A percentile compares a stretch with the other conserved stretches of the same genome.
Conservation (phyloP, 768 basidiomycete genomes). For the Amanita fuliginea region DNA sequence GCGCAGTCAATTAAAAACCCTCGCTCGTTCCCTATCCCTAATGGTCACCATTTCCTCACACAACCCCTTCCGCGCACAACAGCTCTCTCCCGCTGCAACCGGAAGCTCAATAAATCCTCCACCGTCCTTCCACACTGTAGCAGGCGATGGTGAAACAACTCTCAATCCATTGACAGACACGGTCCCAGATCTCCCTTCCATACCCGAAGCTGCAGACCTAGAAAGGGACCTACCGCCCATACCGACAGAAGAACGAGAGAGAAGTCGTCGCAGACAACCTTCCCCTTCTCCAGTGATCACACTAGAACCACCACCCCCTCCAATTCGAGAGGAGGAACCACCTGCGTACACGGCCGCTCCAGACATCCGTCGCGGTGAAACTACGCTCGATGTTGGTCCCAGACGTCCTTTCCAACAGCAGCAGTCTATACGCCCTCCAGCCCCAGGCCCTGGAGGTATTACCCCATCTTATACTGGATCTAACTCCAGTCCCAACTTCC, state of each 20-base stretch:
- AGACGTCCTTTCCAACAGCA: conserved; percentile 45
- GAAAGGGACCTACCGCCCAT: conserved; percentile 6
- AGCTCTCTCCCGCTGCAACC: conserved; percentile 17
- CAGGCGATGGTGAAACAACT: not conserved
- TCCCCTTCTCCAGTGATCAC: conserved; percentile 5
- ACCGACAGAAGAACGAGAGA: not conserved
- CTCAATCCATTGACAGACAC: not conserved
- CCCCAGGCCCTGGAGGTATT: not conserved
- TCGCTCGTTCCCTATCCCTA: too few species aligned
- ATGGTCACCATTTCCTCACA: conserved; percentile 5
- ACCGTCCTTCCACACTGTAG: conserved; percentile 1
- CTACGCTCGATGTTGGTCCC: conserved; percentile 54
- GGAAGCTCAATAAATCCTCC: conserved; percentile 10
- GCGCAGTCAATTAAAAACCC: too few species aligned
- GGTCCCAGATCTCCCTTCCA: not conserved
- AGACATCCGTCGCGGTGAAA: conserved; percentile 44
- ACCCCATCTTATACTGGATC: not conserved
- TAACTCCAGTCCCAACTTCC: not conserved
- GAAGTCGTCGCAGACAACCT: not conserved
- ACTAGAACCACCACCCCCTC: not conserved
- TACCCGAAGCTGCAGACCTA: not conserved
- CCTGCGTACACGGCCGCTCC: conserved; percentile 61
- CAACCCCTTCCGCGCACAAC: conserved; percentile 25
- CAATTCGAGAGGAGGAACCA: conserved; percentile 18
- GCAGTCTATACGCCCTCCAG: too few species aligned